Percentiles rank a stretch among this genome's conserved stretches.
phyloP scores from a whole-genome alignment of 2,329 filamentous ascomycete species.

The Myrmaecium sp. region DNA sequence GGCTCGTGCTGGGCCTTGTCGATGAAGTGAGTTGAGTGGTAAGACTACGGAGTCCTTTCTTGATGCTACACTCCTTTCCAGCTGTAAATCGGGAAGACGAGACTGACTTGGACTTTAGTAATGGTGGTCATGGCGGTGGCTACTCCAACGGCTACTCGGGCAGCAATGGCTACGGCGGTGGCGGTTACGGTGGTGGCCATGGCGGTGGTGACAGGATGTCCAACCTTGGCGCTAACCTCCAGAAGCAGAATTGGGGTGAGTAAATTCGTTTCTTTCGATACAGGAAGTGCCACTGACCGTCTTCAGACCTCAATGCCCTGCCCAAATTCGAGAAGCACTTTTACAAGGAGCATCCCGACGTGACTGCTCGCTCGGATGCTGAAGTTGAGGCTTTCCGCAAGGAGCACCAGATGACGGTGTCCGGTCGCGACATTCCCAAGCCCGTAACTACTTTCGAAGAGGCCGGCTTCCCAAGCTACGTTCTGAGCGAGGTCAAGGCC shows the following conservation, averaged over 20 bases:
- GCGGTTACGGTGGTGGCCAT: slow-evolving; percentile 32
- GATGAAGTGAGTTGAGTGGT: too few species aligned
- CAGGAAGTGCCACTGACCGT: slow-evolving; percentile 10
- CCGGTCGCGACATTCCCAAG: slow-evolving; percentile 68
- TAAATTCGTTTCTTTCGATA: slow-evolving; percentile 12
- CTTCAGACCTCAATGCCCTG: slow-evolving; percentile 54
- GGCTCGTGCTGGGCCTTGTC: too few species aligned
- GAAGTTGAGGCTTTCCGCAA: slow-evolving; percentile 83
- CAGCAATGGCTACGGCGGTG: slow-evolving; percentile 13
- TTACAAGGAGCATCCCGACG: slow-evolving; percentile 86
- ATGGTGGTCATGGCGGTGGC: slow-evolving; percentile 13
- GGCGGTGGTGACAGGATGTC: slow-evolving; percentile 88
- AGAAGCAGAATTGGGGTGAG: slow-evolving; percentile 79
- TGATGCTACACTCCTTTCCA: too few species aligned
- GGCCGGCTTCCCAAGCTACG: slow-evolving; percentile 89
- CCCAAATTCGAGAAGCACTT: slow-evolving; percentile 99
- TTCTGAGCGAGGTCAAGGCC: slow-evolving; percentile 96
- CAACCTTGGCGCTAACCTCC: slow-evolving; percentile 71
- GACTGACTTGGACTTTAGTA: too few species aligned
- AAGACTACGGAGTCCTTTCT: too few species aligned
- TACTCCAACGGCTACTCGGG: slow-evolving; percentile 8
- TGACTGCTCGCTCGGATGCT: slow-evolving; percentile 52
- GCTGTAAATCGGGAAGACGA: too few species aligned
- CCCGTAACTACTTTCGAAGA: slow-evolving; percentile 96
- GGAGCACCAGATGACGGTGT: slow-evolving; percentile 68